phyloP scores from a whole-genome alignment of 495 filamentous ascomycete genomes.

The Penicillium canescens region DNA sequence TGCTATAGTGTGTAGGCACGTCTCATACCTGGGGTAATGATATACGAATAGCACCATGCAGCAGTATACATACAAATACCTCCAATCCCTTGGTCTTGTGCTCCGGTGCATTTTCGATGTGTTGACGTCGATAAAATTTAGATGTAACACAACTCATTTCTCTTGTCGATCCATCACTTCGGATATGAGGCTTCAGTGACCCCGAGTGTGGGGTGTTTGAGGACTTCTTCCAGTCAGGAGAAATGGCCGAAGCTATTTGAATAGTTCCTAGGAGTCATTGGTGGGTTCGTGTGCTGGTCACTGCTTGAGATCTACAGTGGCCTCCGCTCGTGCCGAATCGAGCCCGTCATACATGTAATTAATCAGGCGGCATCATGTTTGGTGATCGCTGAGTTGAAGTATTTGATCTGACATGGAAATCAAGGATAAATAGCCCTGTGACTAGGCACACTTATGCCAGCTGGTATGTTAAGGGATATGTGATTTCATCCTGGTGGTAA shows the following conservation, averaged over 20 bases:
- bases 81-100: not conserved
- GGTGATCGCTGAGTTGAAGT: not conserved
- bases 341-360: not conserved
- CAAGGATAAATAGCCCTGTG: not conserved
- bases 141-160: conserved; percentile 9
- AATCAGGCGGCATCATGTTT: not conserved
- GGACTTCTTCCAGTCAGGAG: not conserved
- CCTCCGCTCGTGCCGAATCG: conserved; percentile 12
- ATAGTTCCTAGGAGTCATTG: conserved; percentile 10
- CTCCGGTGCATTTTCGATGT: not conserved
- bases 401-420: conserved; percentile 19
- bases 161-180: not conserved
- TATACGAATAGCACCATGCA: not conserved
- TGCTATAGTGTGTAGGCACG: not conserved
- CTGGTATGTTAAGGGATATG: conserved; percentile 8
- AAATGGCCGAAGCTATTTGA: conserved; percentile 12
- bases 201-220: not conserved
- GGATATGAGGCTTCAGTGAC: not conserved
- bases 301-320: conserved; percentile 11
- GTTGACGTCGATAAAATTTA: conserved; percentile 1
- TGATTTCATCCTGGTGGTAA: conserved; percentile 6
- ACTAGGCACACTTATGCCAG: conserved; percentile 2
- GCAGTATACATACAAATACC: not conserved
- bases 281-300: conserved; percentile 9
- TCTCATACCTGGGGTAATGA: not conserved